Percentiles rank a stretch among this genome's conserved stretches.
Conservation (phyloP, 1,284 basidiomycete species). For the Trichosporon sp. region DNA sequence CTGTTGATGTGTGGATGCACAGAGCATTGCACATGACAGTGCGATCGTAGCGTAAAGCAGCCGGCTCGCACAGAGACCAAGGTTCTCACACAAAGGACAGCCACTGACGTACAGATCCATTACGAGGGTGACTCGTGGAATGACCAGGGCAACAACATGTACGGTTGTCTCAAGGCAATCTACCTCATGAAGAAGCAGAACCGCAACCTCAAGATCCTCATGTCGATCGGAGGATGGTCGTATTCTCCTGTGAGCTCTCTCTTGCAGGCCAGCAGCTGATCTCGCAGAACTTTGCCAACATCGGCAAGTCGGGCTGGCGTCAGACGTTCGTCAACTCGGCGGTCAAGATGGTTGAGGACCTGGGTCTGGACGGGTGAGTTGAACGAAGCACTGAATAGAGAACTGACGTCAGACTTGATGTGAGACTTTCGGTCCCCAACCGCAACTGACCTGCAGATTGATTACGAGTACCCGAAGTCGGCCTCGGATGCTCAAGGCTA, state of each 20-base stretch:
- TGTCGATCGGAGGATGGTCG: constrained; percentile 84
- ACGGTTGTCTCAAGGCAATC: constrained; percentile 85
- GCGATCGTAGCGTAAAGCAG: too few species aligned
- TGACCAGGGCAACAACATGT: constrained; percentile 76
- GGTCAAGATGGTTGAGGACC: constrained; percentile 76
- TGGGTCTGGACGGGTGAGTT: constrained; percentile 81
- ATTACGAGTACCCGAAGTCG: constrained; percentile 61
- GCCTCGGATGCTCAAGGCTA: constrained; percentile 58
- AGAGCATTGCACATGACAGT: not conserved
- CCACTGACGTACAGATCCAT: constrained; percentile 59
- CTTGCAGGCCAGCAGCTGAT: not conserved
- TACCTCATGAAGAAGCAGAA: constrained; percentile 78
- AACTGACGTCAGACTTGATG: constrained; percentile 60
- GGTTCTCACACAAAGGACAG: not conserved
- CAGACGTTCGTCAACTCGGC: constrained; percentile 71
- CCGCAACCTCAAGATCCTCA: constrained; percentile 72
- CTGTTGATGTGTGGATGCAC: constrained; percentile 17
- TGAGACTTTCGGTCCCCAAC: constrained; percentile 58
- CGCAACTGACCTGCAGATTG: constrained; percentile 40
- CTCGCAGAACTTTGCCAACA: constrained; percentile 52
- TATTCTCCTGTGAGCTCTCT: constrained; percentile 65
- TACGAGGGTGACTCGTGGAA: constrained; percentile 83
- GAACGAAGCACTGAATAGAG: not conserved
- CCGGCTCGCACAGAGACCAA: too few species aligned
- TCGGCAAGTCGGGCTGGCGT: constrained; percentile 66